Evolutionary conservation across 306 rosid species (phyloP), one percentile per base, ranked within the genome.

Genomic region (Medicago arabica): DNA sequence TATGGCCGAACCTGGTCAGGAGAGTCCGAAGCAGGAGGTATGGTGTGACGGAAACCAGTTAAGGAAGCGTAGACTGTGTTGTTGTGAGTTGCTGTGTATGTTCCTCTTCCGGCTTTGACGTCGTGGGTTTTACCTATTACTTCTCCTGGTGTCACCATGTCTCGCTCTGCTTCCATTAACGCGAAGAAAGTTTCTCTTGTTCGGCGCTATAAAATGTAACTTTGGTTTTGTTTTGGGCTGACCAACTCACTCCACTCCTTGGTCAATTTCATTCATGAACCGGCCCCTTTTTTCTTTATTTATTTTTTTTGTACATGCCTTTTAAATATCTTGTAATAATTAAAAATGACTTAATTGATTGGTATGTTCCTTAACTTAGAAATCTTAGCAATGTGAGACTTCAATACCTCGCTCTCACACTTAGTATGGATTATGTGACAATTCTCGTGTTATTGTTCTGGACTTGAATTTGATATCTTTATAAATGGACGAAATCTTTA

Each of bases 111-210:
- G 1, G 97, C 77, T 75, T 78, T 92, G 6, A 92, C 70, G 3
- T 87, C 93, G 0, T 61, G 72, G 11, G 79, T 85, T 80, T 68
- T 84, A 7, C 98, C 98, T 17, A 95, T 76, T 5, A 85, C 81
- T 75, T 95, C 97, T 0, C 98, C 96, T 0, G 98, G 97, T 7
- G 96, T 92, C 23, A 95, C 98, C 88, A 85, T 46, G 67, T 16
- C 88, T 54, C 59, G 85, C 63, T 79, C 88, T 69, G 82, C 89
- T 50, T 69, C 70, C 92, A 89, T 83, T 63, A 40, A 23, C 71
- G 21, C 16, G 13, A 34, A 34, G 38, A 7, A 34, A 63, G 15
- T n/a, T 7, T 34, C 28, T 44, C 38, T 74, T 9, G 18, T 12
- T 36, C 44, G 68, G 43, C 78, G 68, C 62, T 4, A 12, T 13